These are phyloP conservation scores for Cystofilobasidium ferigula DNA, from an alignment of 768 basidiomycete species.

Conservation along the genomic window DNA sequence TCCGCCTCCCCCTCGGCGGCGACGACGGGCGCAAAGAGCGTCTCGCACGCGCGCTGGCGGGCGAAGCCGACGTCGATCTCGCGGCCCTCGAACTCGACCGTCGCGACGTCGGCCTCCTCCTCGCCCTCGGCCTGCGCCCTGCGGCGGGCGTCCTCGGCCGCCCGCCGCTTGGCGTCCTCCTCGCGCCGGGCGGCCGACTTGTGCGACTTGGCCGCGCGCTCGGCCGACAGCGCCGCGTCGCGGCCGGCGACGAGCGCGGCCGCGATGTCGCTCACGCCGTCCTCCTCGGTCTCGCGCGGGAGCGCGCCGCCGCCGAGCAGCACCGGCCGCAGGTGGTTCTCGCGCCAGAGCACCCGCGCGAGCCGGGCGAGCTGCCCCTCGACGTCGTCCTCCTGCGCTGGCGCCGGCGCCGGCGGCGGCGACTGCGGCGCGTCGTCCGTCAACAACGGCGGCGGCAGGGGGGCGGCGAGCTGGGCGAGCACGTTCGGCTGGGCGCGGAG, in stretches of 20 bases:
- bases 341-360: conserved; percentile 28
- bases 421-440: conserved; percentile 43
- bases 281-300: conserved; percentile 50
- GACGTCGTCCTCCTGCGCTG: conserved; percentile 45
- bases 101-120: conserved; percentile 27
- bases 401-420: conserved; percentile 54
- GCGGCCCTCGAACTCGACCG: conserved; percentile 39
- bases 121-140: conserved; percentile 15
- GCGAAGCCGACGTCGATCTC: conserved; percentile 71
- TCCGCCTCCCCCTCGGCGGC: conserved; percentile 33
- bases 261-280: conserved; percentile 79
- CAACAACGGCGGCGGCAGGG: too few relatives aligned
- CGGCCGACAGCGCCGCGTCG: conserved; percentile 78
- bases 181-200: conserved; percentile 19
- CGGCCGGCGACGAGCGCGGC: conserved; percentile 83
- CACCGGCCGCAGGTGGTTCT: conserved; percentile 26
- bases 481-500: conserved; percentile 51
- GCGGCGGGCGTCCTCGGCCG: conserved; percentile 30
- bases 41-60: conserved; percentile 81
- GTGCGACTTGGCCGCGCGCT: conserved; percentile 39
- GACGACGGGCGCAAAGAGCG: conserved; percentile 64
- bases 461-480: conserved; percentile 49
- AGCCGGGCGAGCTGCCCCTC: conserved; percentile 41
- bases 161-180: conserved; percentile 55
- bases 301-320: conserved; percentile 31